phyloP scores from a whole-genome alignment of 2,329 filamentous ascomycete species.

The Alternaria sp. region DNA sequence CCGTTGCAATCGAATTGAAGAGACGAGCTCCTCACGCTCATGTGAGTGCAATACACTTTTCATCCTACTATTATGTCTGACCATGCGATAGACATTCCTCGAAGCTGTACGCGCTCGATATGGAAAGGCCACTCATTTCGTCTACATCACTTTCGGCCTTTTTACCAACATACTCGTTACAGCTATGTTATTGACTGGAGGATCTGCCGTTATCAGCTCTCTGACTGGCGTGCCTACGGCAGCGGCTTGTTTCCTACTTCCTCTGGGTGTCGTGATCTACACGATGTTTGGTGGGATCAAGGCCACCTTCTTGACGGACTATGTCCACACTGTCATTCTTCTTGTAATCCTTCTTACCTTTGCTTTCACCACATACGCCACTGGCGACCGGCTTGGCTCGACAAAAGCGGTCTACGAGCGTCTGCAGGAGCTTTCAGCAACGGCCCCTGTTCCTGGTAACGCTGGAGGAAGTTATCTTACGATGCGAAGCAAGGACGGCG shows the following conservation, averaged over 20 bases:
- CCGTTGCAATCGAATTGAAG: slow-evolving; percentile 45
- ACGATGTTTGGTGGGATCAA: slow-evolving; percentile 81
- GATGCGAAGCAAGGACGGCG: slow-evolving; percentile 81
- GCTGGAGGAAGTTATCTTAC: slow-evolving; percentile 83
- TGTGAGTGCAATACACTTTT: slow-evolving; percentile 17
- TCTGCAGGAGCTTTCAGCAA: slow-evolving; percentile 71
- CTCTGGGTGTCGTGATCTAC: slow-evolving; percentile 82
- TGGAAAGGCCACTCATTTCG: slow-evolving; percentile 74
- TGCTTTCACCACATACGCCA: slow-evolving; percentile 81
- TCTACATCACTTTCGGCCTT: slow-evolving; percentile 83
- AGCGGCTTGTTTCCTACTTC: slow-evolving; percentile 84
- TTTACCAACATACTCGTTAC: slow-evolving; percentile 89
- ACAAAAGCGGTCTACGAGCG: slow-evolving; percentile 81
- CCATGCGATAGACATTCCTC: slow-evolving; percentile 72
- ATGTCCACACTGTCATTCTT: slow-evolving; percentile 84
- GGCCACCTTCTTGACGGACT: slow-evolving; percentile 74
- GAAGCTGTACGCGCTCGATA: slow-evolving; percentile 88
- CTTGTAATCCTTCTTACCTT: slow-evolving; percentile 87
- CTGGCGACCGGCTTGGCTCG: slow-evolving; percentile 75
- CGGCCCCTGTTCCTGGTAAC: slow-evolving; percentile 81
- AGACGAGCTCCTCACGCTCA: slow-evolving; percentile 46
- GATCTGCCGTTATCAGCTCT: slow-evolving; percentile 69
- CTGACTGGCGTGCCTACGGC: slow-evolving; percentile 74
- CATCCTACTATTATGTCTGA: neutral
- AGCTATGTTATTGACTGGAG: slow-evolving; percentile 87